Evolutionary conservation across 768 basidiomycete species (phyloP), one percentile per base, ranked within the genome.

Genomic region (Coprinopsis marcescibilis): DNA sequence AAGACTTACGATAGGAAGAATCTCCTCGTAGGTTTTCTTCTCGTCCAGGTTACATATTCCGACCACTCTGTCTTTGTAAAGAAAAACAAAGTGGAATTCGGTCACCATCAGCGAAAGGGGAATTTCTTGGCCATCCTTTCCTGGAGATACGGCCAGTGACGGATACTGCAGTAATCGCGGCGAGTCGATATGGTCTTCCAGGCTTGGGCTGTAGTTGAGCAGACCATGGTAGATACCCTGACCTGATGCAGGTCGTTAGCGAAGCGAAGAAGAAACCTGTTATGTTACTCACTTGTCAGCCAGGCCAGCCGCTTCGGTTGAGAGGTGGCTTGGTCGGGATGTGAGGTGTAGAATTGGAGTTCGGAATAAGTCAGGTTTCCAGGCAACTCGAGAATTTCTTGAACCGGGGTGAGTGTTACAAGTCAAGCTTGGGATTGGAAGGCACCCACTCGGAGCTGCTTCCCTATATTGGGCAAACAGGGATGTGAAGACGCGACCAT

Each of bases 321-420:
- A 12, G 83, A 83, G 26, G 78, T 67, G 15, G 78, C 77, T 65
- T 87, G 81, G 54, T 80, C 80, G 15, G 86, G 70, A 60, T 84
- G 80, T 0, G 77, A 76, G 6, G 83, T 83, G 58, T 76, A 94
- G 52, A 90, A 83, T 50, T 88, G 84, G 19, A 98, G 69, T 57
- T 92, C 85, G 3, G 90, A 92, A 52, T 79, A 69, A 43, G 78
- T 73, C 46, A 80, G 63, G 49, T 84, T 75, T 41, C 94, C 89
- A 14, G 92, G 92, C 5, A 98, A 71, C 61, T 97, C 95, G 25
- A 91, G 76, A 51, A 94, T 91, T 68, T 91, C 92, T 93, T 65
- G 55, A 47, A 29, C 39, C 21, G 32, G 55, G 30, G 48, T 45
- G 40, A 45, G 23, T 34, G 46, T 14, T 23, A 34, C 13, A 14